Percentiles rank a stretch among this genome's conserved stretches.
Conservation (phyloP, 371 early-diverging fungal species). For the Rhizopus stolonifer region DNA sequence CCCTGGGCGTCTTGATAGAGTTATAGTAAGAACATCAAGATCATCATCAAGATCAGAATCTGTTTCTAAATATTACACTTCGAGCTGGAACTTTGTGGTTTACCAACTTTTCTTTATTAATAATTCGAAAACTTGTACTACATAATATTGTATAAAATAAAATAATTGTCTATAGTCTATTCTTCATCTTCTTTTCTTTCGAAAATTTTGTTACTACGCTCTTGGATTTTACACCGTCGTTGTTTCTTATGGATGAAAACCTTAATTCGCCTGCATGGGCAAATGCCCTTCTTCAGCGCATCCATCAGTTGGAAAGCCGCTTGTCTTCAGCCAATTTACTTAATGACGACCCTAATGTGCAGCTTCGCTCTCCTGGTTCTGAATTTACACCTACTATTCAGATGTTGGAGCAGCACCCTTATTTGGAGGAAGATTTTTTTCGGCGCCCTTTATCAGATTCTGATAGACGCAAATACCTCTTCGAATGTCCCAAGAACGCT, state of each 20-base stretch:
- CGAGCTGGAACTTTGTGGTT: no score
- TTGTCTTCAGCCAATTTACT: not conserved
- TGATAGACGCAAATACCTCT: not conserved
- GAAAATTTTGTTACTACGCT: not conserved
- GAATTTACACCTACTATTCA: not conserved
- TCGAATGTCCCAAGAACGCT: not conserved
- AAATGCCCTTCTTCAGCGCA: not conserved
- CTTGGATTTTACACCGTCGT: conserved; percentile 4
- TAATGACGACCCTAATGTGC: not conserved
- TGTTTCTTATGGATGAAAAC: not conserved
- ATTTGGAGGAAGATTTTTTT: not conserved
- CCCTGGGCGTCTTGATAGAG: no score
- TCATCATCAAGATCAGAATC: no score
- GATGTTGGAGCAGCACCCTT: not conserved
- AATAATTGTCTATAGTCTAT: not conserved
- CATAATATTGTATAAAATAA: not conserved
- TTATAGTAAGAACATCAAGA: no score
- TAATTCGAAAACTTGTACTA: not conserved
- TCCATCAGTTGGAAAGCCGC: not conserved
- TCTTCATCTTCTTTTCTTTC: conserved; percentile 2
- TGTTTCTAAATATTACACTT: not conserved
- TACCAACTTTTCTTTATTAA: not conserved
- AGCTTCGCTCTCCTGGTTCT: not conserved
- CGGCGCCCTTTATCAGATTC: not conserved
- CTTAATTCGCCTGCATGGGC: not conserved